phyloP scores from a whole-genome alignment of 495 filamentous ascomycete species.

The Jackrogersella minutella region DNA sequence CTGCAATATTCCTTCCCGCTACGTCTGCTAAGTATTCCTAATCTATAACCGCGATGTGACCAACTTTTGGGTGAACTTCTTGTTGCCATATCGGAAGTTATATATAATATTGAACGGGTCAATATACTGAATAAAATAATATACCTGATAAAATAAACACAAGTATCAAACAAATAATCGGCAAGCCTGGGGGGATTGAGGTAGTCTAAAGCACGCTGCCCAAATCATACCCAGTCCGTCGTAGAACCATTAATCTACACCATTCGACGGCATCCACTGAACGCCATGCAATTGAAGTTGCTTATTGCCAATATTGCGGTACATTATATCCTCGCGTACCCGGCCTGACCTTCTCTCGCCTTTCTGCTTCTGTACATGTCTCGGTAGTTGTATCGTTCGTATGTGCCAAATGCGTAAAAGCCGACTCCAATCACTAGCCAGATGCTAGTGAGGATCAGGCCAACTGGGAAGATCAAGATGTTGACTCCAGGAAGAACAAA shows the following conservation, averaged over 20 bases:
- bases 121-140: conserved; percentile 6
- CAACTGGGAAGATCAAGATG: conserved; percentile 72
- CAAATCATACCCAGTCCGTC: conserved; percentile 27
- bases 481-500: conserved; percentile 73
- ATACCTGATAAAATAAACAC: conserved; percentile 20
- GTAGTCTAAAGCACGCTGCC: conserved; percentile 18
- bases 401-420: conserved; percentile 68
- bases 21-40: too few species aligned
- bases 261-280: conserved; percentile 10
- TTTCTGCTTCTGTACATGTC: conserved; percentile 66
- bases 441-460: conserved; percentile 68
- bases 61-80: background rate
- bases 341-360: conserved; percentile 50
- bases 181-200: conserved; percentile 7
- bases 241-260: conserved; percentile 18
- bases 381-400: conserved; percentile 68
- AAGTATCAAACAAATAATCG: conserved; percentile 24
- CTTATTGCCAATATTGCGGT: background rate
- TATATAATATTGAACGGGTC: conserved; percentile 16
- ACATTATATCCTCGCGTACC: conserved; percentile 46
- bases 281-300: conserved; percentile 18
- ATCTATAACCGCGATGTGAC: background rate
- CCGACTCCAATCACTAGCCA: conserved; percentile 65
- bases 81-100: conserved; percentile 1
- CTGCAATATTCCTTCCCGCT: too few species aligned